A percentile compares a stretch with the other conserved stretches of the same genome.
These are phyloP conservation scores for Neurospora intermedia DNA, from an alignment of 495 filamentous ascomycete species.

Conservation along the genomic window DNA sequence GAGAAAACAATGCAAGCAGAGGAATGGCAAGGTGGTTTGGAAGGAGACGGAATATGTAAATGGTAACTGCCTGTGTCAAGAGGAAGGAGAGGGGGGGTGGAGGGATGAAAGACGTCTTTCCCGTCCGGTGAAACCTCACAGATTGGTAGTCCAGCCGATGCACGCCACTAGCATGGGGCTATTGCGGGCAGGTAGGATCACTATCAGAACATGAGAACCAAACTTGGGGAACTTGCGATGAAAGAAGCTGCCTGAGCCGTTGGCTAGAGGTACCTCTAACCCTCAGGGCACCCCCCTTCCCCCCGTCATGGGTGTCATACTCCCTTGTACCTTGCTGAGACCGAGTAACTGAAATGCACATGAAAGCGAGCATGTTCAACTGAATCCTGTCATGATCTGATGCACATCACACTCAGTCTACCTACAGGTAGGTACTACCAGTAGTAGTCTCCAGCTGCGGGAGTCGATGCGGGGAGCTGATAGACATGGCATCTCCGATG, in stretches of 20 bases:
- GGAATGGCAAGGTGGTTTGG: not conserved
- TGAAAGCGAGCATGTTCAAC: not conserved
- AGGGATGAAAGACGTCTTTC: not conserved
- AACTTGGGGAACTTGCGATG: not conserved
- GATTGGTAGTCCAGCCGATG: not conserved
- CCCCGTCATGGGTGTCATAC: not conserved
- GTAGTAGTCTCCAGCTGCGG: not conserved
- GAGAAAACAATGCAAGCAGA: not conserved
- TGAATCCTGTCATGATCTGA: not conserved
- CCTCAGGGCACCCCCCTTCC: not conserved
- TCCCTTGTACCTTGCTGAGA: not conserved
- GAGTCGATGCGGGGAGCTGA: not conserved
- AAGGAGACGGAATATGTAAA: not conserved
- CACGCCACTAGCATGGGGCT: not conserved
- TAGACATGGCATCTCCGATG: not conserved
- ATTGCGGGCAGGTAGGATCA: not conserved
- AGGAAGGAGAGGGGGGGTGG: not conserved
- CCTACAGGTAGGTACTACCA: too few species aligned
- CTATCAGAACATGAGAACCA: not conserved
- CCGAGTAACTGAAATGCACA: not conserved
- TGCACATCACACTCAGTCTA: not conserved
- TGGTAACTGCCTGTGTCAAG: not conserved
- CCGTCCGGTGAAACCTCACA: not conserved
- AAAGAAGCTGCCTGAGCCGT: not conserved
- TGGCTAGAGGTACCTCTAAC: not conserved